Conservation (phyloP, 768 basidiomycete species). For the Kondoa malvinella region DNA sequence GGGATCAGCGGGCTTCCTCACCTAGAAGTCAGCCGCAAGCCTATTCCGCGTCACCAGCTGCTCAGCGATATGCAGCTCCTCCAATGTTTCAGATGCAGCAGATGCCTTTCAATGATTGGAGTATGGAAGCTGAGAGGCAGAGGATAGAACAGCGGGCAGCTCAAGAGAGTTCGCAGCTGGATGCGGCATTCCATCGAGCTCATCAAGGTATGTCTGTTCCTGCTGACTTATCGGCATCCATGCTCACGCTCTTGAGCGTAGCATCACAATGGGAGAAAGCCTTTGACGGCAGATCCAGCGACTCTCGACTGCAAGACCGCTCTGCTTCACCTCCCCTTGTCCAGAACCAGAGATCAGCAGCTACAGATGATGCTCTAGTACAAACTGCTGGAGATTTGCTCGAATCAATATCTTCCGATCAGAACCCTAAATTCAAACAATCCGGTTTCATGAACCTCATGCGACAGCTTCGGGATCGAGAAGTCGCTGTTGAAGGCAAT, state of each 20-base stretch:
- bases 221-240: background rate
- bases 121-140: background rate
- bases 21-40: background rate
- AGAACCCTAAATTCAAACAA: constrained; percentile 68
- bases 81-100: constrained; percentile 9
- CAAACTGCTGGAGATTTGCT: constrained; percentile 61
- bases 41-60: background rate
- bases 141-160: background rate
- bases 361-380: constrained; percentile 45
- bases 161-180: constrained; percentile 4
- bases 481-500: constrained; percentile 61
- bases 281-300: constrained; percentile 18
- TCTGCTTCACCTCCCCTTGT: constrained; percentile 1
- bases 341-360: constrained; percentile 9
- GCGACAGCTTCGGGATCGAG: constrained; percentile 62
- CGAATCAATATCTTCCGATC: constrained; percentile 43
- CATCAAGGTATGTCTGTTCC: background rate
- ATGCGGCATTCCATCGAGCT: constrained; percentile 12
- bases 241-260: background rate
- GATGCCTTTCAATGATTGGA: constrained; percentile 8
- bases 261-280: constrained; percentile 24
- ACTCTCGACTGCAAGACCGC: background rate
- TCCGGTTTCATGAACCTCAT: constrained; percentile 73
- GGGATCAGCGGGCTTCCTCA: background rate
- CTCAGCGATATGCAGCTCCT: background rate